Evolutionary conservation across 805 yeast genomes (phyloP), one percentile per base, ranked within the genome.

Genomic region (Sugiyamaella smithiae): DNA sequence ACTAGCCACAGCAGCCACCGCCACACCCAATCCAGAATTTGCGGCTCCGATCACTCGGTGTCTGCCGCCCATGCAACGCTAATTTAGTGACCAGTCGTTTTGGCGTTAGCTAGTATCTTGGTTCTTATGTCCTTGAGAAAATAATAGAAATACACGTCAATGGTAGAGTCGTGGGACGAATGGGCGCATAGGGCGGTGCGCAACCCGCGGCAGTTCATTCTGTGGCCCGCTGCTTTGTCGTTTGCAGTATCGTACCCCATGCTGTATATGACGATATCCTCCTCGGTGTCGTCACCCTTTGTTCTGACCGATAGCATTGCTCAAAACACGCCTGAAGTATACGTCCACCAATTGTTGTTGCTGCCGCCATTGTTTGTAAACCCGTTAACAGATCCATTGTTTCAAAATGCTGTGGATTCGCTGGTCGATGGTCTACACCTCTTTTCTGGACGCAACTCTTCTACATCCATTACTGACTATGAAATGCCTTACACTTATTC

Each of bases 221-320:
- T 80, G 7, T 66, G 75, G 68, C 82, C 84, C 1, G 66, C 74
- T 2, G 59, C 79, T 2, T 48, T 76, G 1, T 69, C 73, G 6
- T 73, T 79, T 49, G 61, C 75, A 3, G 50, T 79, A 19, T 68
- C 81, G 7, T 79, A 77, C 55, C 81, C 82, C 1, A 60, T 80
- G 0, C 56, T 78, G 9, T 71, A 72, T 55, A 54, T 72, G 9
- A 45, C 69, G 2, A 62, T 40, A 20, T 61, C 38, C 59, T 42
- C 57, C 65, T n/a, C 55, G 65, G 9, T 58, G 32, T 40, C 41
- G 40, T 57, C 45, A 23, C 37, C 46, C 45, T n/a, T 26, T 29
- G 24, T 28, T 5, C 23, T 25, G 19, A 14, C 33, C 6, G 43
- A 8, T 20, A 5, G 7, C 25, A 14, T 14, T 12, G 16, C 40